These are phyloP conservation scores for Daldinia vernicosa DNA, from an alignment of 495 filamentous ascomycete species.

Conservation along the genomic window DNA sequence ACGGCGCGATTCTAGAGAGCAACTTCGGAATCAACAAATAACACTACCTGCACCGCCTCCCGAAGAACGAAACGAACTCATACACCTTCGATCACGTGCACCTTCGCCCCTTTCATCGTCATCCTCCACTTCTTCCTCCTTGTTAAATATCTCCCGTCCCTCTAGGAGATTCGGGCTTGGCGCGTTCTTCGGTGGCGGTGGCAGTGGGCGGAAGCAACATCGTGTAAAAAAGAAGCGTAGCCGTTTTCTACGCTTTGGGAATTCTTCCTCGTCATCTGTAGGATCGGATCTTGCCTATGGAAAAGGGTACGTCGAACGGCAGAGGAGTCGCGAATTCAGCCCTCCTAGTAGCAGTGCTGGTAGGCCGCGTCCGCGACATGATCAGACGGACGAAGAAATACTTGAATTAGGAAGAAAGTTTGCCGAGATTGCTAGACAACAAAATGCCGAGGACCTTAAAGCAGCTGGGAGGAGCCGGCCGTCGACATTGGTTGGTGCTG, in stretches of 20 bases:
- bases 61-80: conserved; percentile 40
- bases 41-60: conserved; percentile 17
- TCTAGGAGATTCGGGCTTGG: conserved; percentile 52
- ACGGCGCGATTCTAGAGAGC: conserved; percentile 56
- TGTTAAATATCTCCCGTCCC: conserved; percentile 57
- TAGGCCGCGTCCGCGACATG: conserved; percentile 40
- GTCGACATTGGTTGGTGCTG: conserved; percentile 50
- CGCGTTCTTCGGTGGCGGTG: conserved; percentile 51
- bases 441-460: conserved; percentile 55
- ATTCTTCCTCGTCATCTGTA: conserved; percentile 59
- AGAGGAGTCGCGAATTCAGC: conserved; percentile 43
- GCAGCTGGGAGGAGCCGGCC: conserved; percentile 52
- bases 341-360: conserved; percentile 22
- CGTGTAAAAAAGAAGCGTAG: conserved; percentile 55
- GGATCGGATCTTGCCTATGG: conserved; percentile 65
- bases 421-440: conserved; percentile 54
- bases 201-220: conserved; percentile 40
- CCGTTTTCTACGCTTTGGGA: conserved; percentile 55
- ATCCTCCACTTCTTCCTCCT: conserved; percentile 55
- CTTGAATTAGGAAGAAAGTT: conserved; percentile 57
- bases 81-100: conserved; percentile 47
- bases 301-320: conserved; percentile 59
- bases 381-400: conserved; percentile 61
- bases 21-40: conserved; percentile 45
- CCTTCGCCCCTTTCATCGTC: conserved; percentile 54